Evolutionary conservation across 2,329 filamentous ascomycete genomes (phyloP).

Genomic region (Colletotrichum limetticola): DNA sequence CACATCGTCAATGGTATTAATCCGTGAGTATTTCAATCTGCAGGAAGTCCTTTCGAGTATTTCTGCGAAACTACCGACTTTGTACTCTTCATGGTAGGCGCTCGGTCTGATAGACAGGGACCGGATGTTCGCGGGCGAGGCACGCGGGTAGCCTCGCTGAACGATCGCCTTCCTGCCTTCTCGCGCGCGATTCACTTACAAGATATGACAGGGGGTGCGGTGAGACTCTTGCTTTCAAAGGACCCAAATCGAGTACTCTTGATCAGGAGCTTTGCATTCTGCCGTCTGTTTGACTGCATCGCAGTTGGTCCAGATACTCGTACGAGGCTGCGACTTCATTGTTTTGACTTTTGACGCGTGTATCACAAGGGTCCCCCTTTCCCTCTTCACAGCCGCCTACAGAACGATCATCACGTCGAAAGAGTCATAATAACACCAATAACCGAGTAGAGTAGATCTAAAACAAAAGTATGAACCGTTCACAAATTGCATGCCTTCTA

Average conservation of each 20-base stretch:
- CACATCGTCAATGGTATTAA: not conserved
- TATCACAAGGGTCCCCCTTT: not conserved
- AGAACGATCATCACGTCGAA: not conserved
- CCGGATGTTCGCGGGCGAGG: not conserved
- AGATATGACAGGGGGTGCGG: rapidly evolving
- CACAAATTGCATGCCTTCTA: no score
- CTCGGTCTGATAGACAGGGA: not conserved
- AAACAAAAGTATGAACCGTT: not conserved
- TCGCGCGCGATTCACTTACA: not conserved
- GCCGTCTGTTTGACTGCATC: not conserved
- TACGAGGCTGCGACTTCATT: not conserved
- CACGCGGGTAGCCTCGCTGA: not conserved
- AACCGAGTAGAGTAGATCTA: not conserved
- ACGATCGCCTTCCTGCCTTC: not conserved
- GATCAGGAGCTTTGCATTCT: not conserved
- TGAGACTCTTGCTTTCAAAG: rapidly evolving
- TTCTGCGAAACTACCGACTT: not conserved
- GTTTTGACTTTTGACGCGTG: not conserved
- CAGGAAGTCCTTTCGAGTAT: no score
- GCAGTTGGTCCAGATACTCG: not conserved
- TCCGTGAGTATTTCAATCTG: no score
- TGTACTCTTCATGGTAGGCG: not conserved
- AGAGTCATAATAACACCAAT: no score
- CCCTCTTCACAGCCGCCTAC: not conserved
- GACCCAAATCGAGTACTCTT: not conserved